Evolutionary conservation across 352 stramenopile genomes (phyloP), one percentile per base, ranked within the genome.

Genomic region (Phytophthora syringae): DNA sequence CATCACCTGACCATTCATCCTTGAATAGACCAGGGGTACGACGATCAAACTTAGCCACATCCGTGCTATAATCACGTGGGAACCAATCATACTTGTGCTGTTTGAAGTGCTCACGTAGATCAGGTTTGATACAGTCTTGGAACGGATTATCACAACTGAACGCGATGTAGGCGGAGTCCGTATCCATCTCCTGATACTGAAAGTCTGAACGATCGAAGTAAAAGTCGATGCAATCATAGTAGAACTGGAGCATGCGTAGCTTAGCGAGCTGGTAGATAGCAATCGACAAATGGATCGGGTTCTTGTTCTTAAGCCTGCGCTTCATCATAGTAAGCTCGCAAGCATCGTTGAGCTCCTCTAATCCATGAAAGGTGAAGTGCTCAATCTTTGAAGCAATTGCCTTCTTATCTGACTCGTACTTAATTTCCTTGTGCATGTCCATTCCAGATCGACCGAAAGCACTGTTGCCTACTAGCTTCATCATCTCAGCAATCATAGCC

Each of bases 61-160:
- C 34, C 13, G 40, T 7, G 30, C 13, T 59, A 34, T 50, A 30
- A 43, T 28, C 27, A 10, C 64, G n/a, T 2, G 56, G 56, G 16
- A 67, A 67, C 64, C 64, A 72, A 32, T 63, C 50, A 55, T 67
- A 45, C 6, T 62, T 67, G n/a, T 63, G 30, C 15, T 9, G 9
- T 3, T 64, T 37, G 22, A 51, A 70, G 22, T 64, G 44, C 0
- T 64, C 47, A 42, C 10, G 1, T 10, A 71, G 42, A 18, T 61
- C 43, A 15, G 63, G 54, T 20, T 66, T 62, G 27, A 71, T 53
- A 3, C 56, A 28, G 28, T 71, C 13, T 15, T 61, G 6, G 30
- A 71, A 71, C 16, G 55, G 55, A 2, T 67, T 36, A 1, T 36
- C 30, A 52, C 15, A 20, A 34, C 21, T 50, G 5, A 61, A 71